Evolutionary conservation across 75 land plant genomes (phyloP).

Genomic region (Cryptomeria japonica): DNA sequence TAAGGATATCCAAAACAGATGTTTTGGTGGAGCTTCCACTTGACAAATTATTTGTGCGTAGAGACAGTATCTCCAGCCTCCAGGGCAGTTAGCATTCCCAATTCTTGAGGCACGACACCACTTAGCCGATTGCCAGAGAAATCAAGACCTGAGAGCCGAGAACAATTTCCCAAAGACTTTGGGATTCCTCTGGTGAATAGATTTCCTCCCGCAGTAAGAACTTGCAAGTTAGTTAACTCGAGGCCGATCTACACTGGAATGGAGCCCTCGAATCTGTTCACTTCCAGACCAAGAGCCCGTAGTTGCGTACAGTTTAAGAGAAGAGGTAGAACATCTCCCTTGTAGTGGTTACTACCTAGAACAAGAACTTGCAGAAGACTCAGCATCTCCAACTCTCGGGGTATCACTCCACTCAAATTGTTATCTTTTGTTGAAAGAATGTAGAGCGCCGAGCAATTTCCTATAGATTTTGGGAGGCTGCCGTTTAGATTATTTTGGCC

Average conservation of each 20-base stretch:
- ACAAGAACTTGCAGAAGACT: not conserved
- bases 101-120: not conserved
- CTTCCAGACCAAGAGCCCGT: too few species aligned
- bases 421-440: not conserved
- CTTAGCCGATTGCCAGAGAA: constrained; percentile 17
- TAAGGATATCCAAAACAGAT: too few species aligned
- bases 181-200: constrained; percentile 5
- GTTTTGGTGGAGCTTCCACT: too few species aligned
- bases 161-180: constrained; percentile 14
- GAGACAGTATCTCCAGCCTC: too few species aligned
- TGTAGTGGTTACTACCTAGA: not conserved
- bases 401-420: constrained; percentile 11
- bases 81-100: not conserved
- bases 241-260: too few species aligned
- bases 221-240: too few species aligned
- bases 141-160: not conserved
- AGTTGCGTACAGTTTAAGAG: not conserved
- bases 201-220: too few species aligned
- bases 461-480: constrained; percentile 31
- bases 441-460: constrained; percentile 20
- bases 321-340: not conserved
- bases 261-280: too few species aligned
- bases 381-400: not conserved
- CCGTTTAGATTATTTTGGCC: constrained; percentile 15
- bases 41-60: too few species aligned